Evolutionary conservation across 2,329 filamentous ascomycete species (phyloP), one percentile per base, ranked within the genome.

Genomic region (Juglanconis sp.): DNA sequence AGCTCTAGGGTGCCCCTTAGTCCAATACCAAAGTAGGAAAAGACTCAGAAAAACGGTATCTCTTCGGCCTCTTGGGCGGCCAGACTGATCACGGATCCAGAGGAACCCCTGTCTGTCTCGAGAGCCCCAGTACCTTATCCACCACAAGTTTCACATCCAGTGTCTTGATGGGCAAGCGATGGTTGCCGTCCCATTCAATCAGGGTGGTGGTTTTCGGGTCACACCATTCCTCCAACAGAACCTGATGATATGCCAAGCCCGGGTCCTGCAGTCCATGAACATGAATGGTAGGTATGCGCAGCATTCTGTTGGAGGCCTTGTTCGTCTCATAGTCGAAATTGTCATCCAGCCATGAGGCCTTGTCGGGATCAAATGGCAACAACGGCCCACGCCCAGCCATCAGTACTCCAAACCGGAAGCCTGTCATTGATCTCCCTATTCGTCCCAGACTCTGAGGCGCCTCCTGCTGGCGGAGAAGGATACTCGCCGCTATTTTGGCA

Each of bases 181-280:
- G 90, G 1, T 79, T 81, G 0, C 88, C 90, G 60, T 90, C 82
- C 90, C 90, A 93, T 71, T 92, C 87, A 1, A 93, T 71, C 50
- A 92, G 63, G 44, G 73, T 79, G 5, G 81, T 75, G 3, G 75
- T 83, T 0, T 77, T 79, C 9, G 76, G 68, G 53, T 84, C 77
- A 68, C 86, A 90, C 70, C 87, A 92, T 55, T 82, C 72, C 8
- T 82, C 71, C 54, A 85, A 68, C 65, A 88, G 68, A 68, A 79
- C 75, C 57, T 80, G 73, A 69, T 90, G 88, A 49, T 84, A 72
- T 61, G 82, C 74, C 31, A 92, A 67, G 0, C 85, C 86, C 0
- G 81, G 77, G 71, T 89, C 86, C 17, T 76, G 74, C 63, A 86
- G 65, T 0, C 88, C 88, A 73, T 90, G 87, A 1, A 90, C 85